Percentiles rank a stretch among this genome's conserved stretches.
Conservation (phyloP, 257 asterid genomes). For the Scutellaria barbata region DNA sequence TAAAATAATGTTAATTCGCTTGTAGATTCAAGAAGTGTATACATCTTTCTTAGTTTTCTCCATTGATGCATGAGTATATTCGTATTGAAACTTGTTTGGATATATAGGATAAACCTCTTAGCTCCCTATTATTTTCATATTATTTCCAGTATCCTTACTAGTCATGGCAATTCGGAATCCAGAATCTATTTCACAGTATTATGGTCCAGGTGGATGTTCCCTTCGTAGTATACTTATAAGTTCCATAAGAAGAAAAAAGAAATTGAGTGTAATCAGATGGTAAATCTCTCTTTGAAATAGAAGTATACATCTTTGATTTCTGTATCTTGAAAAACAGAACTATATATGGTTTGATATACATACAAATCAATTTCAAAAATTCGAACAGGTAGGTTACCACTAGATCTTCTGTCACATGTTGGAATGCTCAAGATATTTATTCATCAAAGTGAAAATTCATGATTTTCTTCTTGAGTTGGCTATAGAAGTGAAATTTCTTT, state of each 20-base stretch:
- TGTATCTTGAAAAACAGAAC: no score
- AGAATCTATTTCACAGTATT: background rate
- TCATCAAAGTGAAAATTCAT: no score
- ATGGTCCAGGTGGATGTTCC: background rate
- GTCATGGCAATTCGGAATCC: no score
- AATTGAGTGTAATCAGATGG: background rate
- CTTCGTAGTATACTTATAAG: background rate
- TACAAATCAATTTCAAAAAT: background rate
- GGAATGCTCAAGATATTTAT: background rate
- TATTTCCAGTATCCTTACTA: no score
- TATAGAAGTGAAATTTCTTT: background rate
- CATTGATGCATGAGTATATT: constrained; percentile 3
- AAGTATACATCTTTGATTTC: no score
- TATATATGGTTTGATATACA: background rate
- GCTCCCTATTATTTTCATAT: no score
- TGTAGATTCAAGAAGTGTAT: background rate
- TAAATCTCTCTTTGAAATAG: background rate
- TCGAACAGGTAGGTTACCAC: background rate
- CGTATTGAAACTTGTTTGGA: constrained; percentile 1
- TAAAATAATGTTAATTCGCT: background rate
- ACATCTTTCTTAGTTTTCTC: background rate
- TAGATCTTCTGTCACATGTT: background rate
- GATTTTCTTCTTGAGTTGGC: background rate
- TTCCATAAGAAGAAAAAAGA: constrained; percentile 1
- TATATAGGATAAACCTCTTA: background rate